Conservation (phyloP, 2,329 filamentous ascomycete genomes). For the Cladosporium sp. region DNA sequence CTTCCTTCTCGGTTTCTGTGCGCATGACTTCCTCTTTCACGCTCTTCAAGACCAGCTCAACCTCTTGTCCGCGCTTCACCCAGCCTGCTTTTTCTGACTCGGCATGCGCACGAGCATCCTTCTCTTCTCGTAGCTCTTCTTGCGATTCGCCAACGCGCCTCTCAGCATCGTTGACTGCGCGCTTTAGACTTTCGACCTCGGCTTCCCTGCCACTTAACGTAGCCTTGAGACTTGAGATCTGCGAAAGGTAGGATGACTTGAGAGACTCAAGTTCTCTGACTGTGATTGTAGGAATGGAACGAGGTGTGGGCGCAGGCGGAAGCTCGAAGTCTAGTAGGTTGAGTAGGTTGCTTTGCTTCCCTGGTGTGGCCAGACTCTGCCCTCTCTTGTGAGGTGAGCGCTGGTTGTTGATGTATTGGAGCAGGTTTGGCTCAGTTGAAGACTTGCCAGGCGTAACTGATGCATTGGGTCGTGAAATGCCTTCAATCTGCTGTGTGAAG, state of each 20-base stretch:
- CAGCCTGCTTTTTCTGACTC: constrained; percentile 76
- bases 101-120: constrained; percentile 68
- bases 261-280: constrained; percentile 89
- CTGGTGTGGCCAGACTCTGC: constrained; percentile 44
- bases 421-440: constrained; percentile 50
- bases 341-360: constrained; percentile 54
- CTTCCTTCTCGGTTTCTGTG: constrained; percentile 77
- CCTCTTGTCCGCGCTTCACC: constrained; percentile 82
- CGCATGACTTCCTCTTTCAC: constrained; percentile 80
- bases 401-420: constrained; percentile 45
- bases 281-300: constrained; percentile 86
- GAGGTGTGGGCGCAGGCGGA: constrained; percentile 87
- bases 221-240: constrained; percentile 92
- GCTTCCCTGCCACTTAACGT: constrained; percentile 91
- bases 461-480: constrained; percentile 47
- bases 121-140: constrained; percentile 80
- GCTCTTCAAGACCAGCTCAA: constrained; percentile 77
- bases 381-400: constrained; percentile 46
- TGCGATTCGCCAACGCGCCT: constrained; percentile 84
- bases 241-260: constrained; percentile 86
- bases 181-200: constrained; percentile 83
- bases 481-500: constrained; percentile 77
- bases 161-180: constrained; percentile 86
- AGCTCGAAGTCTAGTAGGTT: constrained; percentile 89
- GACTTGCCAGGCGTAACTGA: constrained; percentile 55